These are phyloP conservation scores for Eustoma russellianum DNA, from an alignment of 257 asterid genomes.

Conservation along the genomic window DNA sequence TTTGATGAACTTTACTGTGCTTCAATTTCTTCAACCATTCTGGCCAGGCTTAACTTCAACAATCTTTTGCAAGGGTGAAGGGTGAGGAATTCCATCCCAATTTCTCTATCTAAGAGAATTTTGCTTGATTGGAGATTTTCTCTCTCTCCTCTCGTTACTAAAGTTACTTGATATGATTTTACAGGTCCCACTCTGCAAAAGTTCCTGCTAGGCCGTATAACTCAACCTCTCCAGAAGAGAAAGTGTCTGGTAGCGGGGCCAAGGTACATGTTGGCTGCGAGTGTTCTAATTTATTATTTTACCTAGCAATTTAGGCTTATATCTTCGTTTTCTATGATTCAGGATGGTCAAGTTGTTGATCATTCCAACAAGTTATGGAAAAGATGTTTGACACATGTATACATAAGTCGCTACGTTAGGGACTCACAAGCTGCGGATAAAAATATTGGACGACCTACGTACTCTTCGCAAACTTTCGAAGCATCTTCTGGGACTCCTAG, in stretches of 20 bases:
- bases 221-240: constrained; percentile 20
- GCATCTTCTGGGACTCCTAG: constrained; percentile 20
- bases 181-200: constrained; percentile 23
- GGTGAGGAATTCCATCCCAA: constrained; percentile 21
- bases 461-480: constrained; percentile 19
- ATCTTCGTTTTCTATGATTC: constrained; percentile 12
- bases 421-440: constrained; percentile 32
- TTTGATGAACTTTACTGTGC: not conserved
- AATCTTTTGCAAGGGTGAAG: constrained; percentile 21
- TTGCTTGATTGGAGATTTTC: constrained; percentile 1
- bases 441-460: constrained; percentile 21
- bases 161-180: constrained; percentile 6
- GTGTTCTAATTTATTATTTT: not conserved
- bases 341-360: constrained; percentile 23
- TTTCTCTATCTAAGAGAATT: constrained; percentile 1
- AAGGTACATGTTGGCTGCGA: constrained; percentile 29
- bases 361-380: constrained; percentile 44
- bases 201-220: constrained; percentile 29
- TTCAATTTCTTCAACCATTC: constrained; percentile 14
- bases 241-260: constrained; percentile 12
- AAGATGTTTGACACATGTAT: constrained; percentile 53
- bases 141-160: constrained; percentile 13
- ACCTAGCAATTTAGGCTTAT: constrained; percentile 1
- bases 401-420: constrained; percentile 48
- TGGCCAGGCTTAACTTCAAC: constrained; percentile 24